Base-by-base conservation (phyloP, 345 rosid species). In the Euclidium syriacum region DNA sequence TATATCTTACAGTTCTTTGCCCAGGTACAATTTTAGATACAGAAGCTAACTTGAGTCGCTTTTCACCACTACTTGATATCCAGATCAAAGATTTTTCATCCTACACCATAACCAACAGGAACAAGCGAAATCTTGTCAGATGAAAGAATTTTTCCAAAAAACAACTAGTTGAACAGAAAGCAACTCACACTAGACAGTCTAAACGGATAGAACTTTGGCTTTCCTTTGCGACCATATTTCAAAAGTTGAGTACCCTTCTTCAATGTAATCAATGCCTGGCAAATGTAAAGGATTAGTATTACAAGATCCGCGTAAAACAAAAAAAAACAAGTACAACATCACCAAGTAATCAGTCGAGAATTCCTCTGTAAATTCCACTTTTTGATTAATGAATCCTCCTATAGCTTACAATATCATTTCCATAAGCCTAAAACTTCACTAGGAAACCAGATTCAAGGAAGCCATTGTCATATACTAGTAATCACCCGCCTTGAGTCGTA, bases 161-260 rank as follows among this genome's bases (percentile, higher is more conserved):
- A 6, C 51, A 17, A 19, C n/a, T 35, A 56, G 65, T 35, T 19
- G 16, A 43, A 42, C 22, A 58, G 42, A 57, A 8, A 65, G 49
- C 7, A 65, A 74, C 99, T 85, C 80, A 94, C 99, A 75, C 56
- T 77, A 62, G 99, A 90, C 51, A 94, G 81, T 84, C 95, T 84
- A 70, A 94, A 94, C 12, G 86, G 87, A 65, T 80, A 89, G 72
- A 89, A 84, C 75, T 89, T 89, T 4, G 96, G 98, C 75, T 84
- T 92, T 73, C 95, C 98, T 75, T 92, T 85, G 10, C 90, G 91
- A 78, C 95, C 96, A 83, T 85, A 87, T 75, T 90, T 94, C 73
- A 87, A 77, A 70, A 94, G 88, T 48, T 85, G 96, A 74, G 90
- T 77, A 42, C 99, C 99, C 76, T 83, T 89, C 84, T 90, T 90